phyloP scores from a whole-genome alignment of 106 monocot species.

The Acorus gramineus region DNA sequence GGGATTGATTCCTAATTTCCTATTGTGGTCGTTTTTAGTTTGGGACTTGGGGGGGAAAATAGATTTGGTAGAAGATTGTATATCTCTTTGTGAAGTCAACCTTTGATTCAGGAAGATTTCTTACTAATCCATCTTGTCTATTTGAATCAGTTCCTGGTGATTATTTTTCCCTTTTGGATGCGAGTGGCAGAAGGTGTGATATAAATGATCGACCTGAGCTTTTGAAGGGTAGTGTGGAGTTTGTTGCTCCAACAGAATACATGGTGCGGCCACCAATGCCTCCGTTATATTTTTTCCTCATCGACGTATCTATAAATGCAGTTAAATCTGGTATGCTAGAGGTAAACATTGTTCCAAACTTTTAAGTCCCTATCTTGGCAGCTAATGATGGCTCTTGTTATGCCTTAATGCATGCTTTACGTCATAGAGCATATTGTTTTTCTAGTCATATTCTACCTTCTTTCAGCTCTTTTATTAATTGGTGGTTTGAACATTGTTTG shows the following conservation, averaged over 20 bases:
- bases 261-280: slow-evolving; percentile 99
- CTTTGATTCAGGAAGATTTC: background rate
- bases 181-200: slow-evolving; percentile 75
- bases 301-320: slow-evolving; percentile 81
- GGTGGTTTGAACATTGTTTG: slow-evolving; percentile 7
- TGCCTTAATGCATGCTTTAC: background rate
- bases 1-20: too few relatives aligned
- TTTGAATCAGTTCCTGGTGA: slow-evolving; percentile 64
- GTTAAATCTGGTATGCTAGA: slow-evolving; percentile 74
- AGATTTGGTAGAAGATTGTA: too few relatives aligned
- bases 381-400: background rate
- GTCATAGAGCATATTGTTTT: background rate
- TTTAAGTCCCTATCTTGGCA: background rate
- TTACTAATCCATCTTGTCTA: slow-evolving; percentile 5
- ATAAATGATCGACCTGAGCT: slow-evolving; percentile 80
- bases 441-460: background rate
- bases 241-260: slow-evolving; percentile 97
- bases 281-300: slow-evolving; percentile 87
- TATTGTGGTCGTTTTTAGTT: too few relatives aligned
- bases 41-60: too few relatives aligned
- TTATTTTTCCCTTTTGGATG: slow-evolving; percentile 76
- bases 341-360: slow-evolving; percentile 33
- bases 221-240: slow-evolving; percentile 83
- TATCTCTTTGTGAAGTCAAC: background rate
- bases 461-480: background rate